Evolutionary conservation across 768 basidiomycete species (phyloP).

Genomic region (Auricularia cornea): DNA sequence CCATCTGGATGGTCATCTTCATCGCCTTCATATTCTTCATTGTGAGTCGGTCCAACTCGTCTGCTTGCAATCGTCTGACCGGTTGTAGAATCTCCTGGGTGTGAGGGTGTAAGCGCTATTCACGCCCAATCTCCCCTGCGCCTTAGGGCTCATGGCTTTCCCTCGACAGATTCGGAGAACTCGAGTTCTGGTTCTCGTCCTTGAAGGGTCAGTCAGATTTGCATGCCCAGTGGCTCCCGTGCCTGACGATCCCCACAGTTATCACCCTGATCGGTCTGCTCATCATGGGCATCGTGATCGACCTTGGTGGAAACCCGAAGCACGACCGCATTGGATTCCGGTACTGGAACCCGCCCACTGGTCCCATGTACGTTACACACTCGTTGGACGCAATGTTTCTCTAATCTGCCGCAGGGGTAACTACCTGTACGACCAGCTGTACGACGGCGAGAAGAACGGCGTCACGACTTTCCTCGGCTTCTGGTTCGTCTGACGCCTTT

Average conservation of each 20-base stretch:
- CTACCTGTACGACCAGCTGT: constrained; percentile 15
- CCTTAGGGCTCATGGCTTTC: no score
- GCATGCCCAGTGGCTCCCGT: constrained; percentile 40
- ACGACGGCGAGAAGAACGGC: constrained; percentile 22
- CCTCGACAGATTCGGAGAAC: constrained; percentile 42
- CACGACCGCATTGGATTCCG: constrained; percentile 29
- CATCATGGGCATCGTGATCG: constrained; percentile 49
- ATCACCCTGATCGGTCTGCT: constrained; percentile 39
- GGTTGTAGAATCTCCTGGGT: constrained; percentile 52
- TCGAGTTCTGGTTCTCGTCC: constrained; percentile 48
- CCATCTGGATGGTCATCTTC: constrained; percentile 58
- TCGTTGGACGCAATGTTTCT: constrained; percentile 1
- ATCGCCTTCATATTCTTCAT: constrained; percentile 42
- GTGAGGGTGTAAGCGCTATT: constrained; percentile 33
- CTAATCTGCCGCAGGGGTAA: constrained; percentile 23
- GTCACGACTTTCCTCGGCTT: constrained; percentile 58
- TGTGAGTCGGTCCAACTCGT: no score
- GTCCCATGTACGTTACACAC: constrained; percentile 36
- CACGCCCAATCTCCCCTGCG: no score
- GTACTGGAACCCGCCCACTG: constrained; percentile 38
- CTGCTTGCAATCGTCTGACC: no score
- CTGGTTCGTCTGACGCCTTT: constrained; percentile 29
- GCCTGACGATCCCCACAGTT: constrained; percentile 42
- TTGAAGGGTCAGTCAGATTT: constrained; percentile 9
- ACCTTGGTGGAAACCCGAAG: constrained; percentile 43